Evolutionary conservation across 805 yeast species (phyloP).

Genomic region (Kazachstania africana): DNA sequence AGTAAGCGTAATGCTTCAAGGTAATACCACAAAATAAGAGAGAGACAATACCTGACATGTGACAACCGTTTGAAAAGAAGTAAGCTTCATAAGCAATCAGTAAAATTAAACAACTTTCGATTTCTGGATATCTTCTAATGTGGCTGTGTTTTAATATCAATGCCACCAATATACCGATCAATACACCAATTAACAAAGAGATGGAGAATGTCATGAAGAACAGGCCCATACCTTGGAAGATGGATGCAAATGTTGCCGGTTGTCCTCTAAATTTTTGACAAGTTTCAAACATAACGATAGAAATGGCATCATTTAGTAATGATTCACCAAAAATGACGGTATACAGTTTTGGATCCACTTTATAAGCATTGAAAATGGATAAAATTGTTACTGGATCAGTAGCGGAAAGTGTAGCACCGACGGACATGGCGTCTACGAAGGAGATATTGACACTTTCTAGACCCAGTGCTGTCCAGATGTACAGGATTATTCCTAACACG

Average conservation of each 20-base stretch:
- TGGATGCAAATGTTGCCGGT: slow-evolving; percentile 56
- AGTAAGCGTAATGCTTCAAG: slow-evolving; percentile 91
- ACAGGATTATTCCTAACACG: slow-evolving; percentile 80
- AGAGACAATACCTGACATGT: slow-evolving; percentile 97
- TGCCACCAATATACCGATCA: slow-evolving; percentile 83
- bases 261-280: slow-evolving; percentile 93
- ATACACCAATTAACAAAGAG: slow-evolving; percentile 78
- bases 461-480: slow-evolving; percentile 84
- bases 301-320: slow-evolving; percentile 88
- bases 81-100: slow-evolving; percentile 91
- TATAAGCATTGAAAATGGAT: slow-evolving; percentile 92
- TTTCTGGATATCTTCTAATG: slow-evolving; percentile 88
- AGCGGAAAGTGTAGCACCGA: slow-evolving; percentile 95
- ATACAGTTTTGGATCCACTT: slow-evolving; percentile 94
- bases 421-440: slow-evolving; percentile 93
- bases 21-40: slow-evolving; percentile 93
- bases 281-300: slow-evolving; percentile 98
- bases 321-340: slow-evolving; percentile 97
- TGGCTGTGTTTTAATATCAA: slow-evolving; percentile 83
- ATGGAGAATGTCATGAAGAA: slow-evolving; percentile 89
- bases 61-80: slow-evolving; percentile 96
- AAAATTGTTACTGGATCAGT: slow-evolving; percentile 97
- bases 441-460: slow-evolving; percentile 79
- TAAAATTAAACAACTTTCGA: slow-evolving; percentile 86
- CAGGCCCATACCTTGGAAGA: slow-evolving; percentile 88